Base-by-base conservation (phyloP, 2,329 filamentous ascomycete genomes). In the Colletotrichum sp. region DNA sequence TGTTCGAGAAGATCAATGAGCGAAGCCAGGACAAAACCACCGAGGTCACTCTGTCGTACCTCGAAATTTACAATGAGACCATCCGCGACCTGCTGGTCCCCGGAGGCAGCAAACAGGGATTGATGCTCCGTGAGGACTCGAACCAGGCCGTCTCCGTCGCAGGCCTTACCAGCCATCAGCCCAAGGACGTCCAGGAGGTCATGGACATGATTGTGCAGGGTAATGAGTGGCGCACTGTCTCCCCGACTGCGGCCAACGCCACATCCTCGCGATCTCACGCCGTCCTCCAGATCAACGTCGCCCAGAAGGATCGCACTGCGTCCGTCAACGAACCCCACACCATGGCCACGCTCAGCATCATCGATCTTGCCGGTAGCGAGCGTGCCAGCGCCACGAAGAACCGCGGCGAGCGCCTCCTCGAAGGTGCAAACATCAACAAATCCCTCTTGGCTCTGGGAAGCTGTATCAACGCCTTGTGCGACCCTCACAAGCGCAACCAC, bases 381-480 rank as follows among this genome's bases (percentile, higher is more conserved):
- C 93, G 97, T 80, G 97, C 97, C 2, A 98, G 96, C 73, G 97
- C 96, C 28, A 99, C 97, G 24, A 98, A 98, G 87, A 99, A 99
- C 84, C 90, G 97, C 71, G 97, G 97, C 72, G 96, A 98, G 83
- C 91, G 97, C 48, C 87, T 99, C 48, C 89, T 96, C 16, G 97
- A 99, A 85, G 97, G 97, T 78, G 97, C 97, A 80, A 99, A 99
- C 85, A 99, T 99, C 91, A 99, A 99, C 91, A 98, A 99, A 83
- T 99, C 97, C 2, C 90, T 99, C 4, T 92, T 99, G 18, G 96
- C 97, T 0, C 88, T 99, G 10, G 97, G 97, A 77, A 96, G 96
- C 85, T 99, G 97, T 86, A 99, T 99, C 89, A 99, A 99, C 81
- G 98, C 97, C 7, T 92, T 99, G 18, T 99, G 97, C 86, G 97